Conservation (phyloP, 345 rosid species). For the Aurinia saxatilis region DNA sequence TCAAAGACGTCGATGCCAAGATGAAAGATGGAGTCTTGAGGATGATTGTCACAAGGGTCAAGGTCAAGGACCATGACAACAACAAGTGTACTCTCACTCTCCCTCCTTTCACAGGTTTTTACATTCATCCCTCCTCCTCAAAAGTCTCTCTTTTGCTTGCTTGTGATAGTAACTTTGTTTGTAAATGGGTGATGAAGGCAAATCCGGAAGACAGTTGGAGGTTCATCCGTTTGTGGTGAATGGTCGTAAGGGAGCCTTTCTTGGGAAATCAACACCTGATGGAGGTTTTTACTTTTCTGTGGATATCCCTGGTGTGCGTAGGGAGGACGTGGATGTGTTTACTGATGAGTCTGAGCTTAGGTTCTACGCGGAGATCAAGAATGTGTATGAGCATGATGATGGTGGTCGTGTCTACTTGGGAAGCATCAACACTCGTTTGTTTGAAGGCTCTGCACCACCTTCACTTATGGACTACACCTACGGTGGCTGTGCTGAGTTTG, state of each 20-base stretch:
- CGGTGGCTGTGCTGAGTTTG: background rate
- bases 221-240: constrained; percentile 13
- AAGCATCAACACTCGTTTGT: background rate
- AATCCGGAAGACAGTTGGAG: background rate
- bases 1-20: constrained; percentile 5
- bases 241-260: background rate
- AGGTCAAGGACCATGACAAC: constrained; percentile 11
- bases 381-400: constrained; percentile 15
- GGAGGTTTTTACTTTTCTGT: background rate
- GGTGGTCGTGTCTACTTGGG: background rate
- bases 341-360: background rate
- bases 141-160: background rate
- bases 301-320: constrained; percentile 3
- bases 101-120: constrained; percentile 16
- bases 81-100: constrained; percentile 10
- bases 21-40: constrained; percentile 21
- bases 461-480: background rate
- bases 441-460: background rate
- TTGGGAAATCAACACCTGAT: background rate
- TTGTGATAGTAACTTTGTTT: too few relatives aligned
- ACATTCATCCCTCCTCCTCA: too few relatives aligned
- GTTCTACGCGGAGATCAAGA: background rate
- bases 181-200: background rate
- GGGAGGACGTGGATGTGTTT: background rate
- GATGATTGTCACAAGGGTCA: constrained; percentile 17